phyloP scores from a whole-genome alignment of 805 yeast genomes.

The Ogataea pignaliae region DNA sequence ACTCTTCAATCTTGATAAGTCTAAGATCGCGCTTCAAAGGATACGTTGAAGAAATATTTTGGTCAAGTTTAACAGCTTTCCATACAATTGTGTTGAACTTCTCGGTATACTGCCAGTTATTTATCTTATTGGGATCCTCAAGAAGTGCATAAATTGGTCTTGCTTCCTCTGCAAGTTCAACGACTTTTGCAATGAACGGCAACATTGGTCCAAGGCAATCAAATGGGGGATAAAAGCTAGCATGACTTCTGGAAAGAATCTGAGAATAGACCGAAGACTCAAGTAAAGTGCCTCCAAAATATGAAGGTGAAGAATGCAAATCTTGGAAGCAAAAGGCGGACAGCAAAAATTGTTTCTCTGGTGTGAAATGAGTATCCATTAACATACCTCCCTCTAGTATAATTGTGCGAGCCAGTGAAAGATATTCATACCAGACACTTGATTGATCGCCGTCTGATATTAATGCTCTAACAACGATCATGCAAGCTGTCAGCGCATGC shows the following conservation, averaged over 20 bases:
- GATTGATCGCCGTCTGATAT: no score
- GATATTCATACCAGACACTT: no score
- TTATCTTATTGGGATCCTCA: not conserved
- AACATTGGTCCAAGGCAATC: constrained; percentile 1
- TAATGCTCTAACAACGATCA: no score
- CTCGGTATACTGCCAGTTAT: constrained; percentile 4
- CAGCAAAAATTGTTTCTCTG: not conserved
- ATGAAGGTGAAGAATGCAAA: constrained; percentile 1
- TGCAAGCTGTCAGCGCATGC: no score
- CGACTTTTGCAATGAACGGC: constrained; percentile 1
- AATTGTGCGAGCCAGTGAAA: no score
- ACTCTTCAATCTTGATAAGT: constrained; percentile 8
- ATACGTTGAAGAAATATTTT: not conserved
- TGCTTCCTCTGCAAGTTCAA: not conserved
- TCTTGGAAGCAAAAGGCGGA: not conserved
- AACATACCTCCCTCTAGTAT: no score
- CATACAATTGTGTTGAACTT: constrained; percentile 1
- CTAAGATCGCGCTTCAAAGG: constrained; percentile 1
- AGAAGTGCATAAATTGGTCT: not conserved
- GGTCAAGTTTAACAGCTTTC: not conserved
- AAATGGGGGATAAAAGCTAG: not conserved
- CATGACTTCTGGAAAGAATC: not conserved
- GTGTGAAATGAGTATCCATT: no score
- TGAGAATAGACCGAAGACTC: not conserved
- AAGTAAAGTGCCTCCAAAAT: not conserved